Percentiles rank a stretch among this genome's conserved stretches.
Evolutionary conservation across 768 basidiomycete species (phyloP).

Genomic region (Brasilioporus rufonigricans): DNA sequence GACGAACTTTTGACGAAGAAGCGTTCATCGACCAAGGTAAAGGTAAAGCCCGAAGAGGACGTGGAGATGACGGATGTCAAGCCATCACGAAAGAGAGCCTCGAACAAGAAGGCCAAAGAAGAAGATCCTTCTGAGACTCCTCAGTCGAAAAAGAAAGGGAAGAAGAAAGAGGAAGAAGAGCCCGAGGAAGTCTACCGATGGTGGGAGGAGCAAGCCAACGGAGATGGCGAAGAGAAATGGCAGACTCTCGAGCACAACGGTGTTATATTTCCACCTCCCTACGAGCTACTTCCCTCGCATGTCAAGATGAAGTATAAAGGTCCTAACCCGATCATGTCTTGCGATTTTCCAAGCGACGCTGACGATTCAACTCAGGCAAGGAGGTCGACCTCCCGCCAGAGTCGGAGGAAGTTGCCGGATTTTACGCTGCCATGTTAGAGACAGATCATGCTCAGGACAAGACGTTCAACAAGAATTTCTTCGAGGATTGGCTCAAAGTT

Average conservation of each 20-base stretch:
- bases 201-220: slow-evolving; percentile 80
- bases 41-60: slow-evolving; percentile 50
- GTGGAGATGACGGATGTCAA: slow-evolving; percentile 43
- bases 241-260: slow-evolving; percentile 92
- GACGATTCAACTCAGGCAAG: slow-evolving; percentile 53
- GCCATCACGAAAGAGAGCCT: slow-evolving; percentile 44
- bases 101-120: slow-evolving; percentile 54
- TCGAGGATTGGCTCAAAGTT: slow-evolving; percentile 80
- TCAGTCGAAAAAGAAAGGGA: slow-evolving; percentile 55
- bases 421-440: slow-evolving; percentile 91
- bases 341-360: slow-evolving; percentile 9
- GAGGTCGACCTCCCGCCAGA: slow-evolving; percentile 75
- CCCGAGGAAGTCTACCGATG: slow-evolving; percentile 74
- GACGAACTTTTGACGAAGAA: slow-evolving; percentile 35
- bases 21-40: slow-evolving; percentile 31
- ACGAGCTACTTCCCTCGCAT: slow-evolving; percentile 74
- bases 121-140: slow-evolving; percentile 42
- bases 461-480: slow-evolving; percentile 93
- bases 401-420: slow-evolving; percentile 95
- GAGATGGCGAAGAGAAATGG: slow-evolving; percentile 86
- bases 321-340: slow-evolving; percentile 36
- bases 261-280: slow-evolving; percentile 94
- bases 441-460: slow-evolving; percentile 88
- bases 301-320: slow-evolving; percentile 97
- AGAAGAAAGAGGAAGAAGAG: slow-evolving; percentile 56